phyloP scores from a whole-genome alignment of 106 monocot genomes.

The Narthecium ossifragum region DNA sequence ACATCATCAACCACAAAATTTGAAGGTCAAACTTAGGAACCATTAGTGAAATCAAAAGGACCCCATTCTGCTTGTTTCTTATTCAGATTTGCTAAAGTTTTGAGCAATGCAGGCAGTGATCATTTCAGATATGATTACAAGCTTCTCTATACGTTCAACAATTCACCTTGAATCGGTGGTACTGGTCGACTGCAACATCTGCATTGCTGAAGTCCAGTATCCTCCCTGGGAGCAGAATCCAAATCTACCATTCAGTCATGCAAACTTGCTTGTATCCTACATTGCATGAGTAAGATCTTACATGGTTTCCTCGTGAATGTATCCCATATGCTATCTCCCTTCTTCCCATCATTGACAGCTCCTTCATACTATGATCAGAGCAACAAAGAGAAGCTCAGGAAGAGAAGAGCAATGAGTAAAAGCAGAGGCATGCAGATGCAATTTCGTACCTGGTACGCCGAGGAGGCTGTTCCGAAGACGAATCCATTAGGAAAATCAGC shows the following conservation, averaged over 20 bases:
- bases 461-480: constrained; percentile 70
- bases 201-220: constrained; percentile 85
- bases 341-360: constrained; percentile 60
- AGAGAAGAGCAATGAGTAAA: constrained; percentile 1
- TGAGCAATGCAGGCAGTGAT: background rate
- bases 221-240: constrained; percentile 30
- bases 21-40: too few species aligned
- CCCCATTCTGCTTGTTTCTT: too few species aligned
- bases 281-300: too few species aligned
- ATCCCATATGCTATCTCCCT: constrained; percentile 67
- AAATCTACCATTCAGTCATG: too few species aligned
- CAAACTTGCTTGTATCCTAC: too few species aligned
- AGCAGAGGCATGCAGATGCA: background rate
- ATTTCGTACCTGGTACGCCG: constrained; percentile 49
- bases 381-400: background rate
- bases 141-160: background rate
- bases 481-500: constrained; percentile 48
- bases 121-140: too few species aligned
- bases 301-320: constrained; percentile 53
- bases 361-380: constrained; percentile 51
- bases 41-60: too few species aligned
- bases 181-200: constrained; percentile 69
- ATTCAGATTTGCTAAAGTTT: too few species aligned
- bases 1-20: too few species aligned
- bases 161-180: constrained; percentile 67